phyloP scores from a whole-genome alignment of 2,329 filamentous ascomycete species.

The Pseudogymnoascus sp. region DNA sequence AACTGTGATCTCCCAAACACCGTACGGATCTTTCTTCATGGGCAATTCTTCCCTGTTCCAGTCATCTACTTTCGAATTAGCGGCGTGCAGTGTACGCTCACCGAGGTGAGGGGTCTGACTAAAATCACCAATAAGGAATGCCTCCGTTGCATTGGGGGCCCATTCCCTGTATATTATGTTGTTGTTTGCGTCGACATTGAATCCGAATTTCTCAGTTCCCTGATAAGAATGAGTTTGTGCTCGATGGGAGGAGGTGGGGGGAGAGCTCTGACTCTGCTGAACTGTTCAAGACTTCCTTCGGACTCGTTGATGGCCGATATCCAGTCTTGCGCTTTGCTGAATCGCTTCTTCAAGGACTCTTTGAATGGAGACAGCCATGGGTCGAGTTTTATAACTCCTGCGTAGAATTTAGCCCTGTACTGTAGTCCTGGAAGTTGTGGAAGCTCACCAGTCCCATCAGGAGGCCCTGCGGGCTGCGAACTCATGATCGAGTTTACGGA shows the following conservation, averaged over 20 bases:
- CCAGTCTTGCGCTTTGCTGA: conserved; percentile 74
- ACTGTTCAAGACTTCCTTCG: conserved; percentile 87
- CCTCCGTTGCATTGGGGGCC: conserved; percentile 81
- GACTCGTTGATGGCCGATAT: conserved; percentile 71
- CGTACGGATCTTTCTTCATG: conserved; percentile 80
- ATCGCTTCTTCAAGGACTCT: conserved; percentile 67
- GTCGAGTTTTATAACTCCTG: conserved; percentile 81
- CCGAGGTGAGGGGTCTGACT: conserved; percentile 43
- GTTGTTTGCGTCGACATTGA: conserved; percentile 72
- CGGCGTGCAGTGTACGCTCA: background rate
- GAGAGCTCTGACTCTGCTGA: conserved; percentile 58
- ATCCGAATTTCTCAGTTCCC: conserved; percentile 80
- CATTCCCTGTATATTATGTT: conserved; percentile 91
- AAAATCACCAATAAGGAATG: conserved; percentile 88
- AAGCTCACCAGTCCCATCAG: conserved; percentile 63
- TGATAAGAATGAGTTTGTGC: conserved; percentile 30
- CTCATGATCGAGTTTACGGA: conserved; percentile 22
- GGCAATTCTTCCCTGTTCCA: conserved; percentile 79
- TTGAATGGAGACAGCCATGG: conserved; percentile 84
- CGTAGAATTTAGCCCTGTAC: conserved; percentile 13
- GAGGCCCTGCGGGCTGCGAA: conserved; percentile 41
- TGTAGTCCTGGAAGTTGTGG: background rate
- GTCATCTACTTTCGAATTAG: conserved; percentile 47
- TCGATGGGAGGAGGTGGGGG: background rate
- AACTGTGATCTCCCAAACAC: conserved; percentile 76